These are phyloP conservation scores for Botrytis galanthina DNA, from an alignment of 2,329 filamentous ascomycete species.

Conservation along the genomic window DNA sequence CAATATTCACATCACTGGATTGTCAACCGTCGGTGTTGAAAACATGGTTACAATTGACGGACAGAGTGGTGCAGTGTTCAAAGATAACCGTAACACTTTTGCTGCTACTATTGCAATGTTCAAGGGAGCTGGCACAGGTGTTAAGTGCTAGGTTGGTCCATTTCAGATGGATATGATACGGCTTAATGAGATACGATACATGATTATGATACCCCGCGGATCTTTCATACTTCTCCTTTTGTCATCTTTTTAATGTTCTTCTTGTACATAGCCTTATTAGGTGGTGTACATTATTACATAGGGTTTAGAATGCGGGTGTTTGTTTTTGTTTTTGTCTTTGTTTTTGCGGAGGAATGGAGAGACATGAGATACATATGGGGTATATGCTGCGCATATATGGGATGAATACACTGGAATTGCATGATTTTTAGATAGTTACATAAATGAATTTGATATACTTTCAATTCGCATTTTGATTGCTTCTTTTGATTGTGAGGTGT, in stretches of 20 bases:
- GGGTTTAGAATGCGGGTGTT: background rate
- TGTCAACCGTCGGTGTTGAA: slow-evolving; percentile 71
- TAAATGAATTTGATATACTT: background rate
- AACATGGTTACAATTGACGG: slow-evolving; percentile 71
- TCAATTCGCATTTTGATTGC: background rate
- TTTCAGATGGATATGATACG: background rate
- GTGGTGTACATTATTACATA: background rate
- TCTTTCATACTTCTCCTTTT: background rate
- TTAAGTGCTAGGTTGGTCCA: slow-evolving; percentile 3
- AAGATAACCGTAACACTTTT: slow-evolving; percentile 64
- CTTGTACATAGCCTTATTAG: slow-evolving; percentile 1
- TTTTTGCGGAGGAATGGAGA: background rate
- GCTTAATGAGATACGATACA: background rate
- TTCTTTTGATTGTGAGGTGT: background rate
- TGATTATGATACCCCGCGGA: background rate
- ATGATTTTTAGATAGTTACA: background rate
- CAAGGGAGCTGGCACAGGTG: slow-evolving; percentile 15
- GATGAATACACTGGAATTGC: background rate
- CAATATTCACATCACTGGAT: slow-evolving; percentile 60
- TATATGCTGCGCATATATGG: background rate
- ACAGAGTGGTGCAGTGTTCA: slow-evolving; percentile 50
- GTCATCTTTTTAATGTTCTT: background rate
- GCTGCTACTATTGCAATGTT: slow-evolving; percentile 60
- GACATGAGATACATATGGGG: background rate
- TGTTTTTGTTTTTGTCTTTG: background rate